Evolutionary conservation across 345 rosid species (phyloP).

Genomic region (Microcos paniculata): DNA sequence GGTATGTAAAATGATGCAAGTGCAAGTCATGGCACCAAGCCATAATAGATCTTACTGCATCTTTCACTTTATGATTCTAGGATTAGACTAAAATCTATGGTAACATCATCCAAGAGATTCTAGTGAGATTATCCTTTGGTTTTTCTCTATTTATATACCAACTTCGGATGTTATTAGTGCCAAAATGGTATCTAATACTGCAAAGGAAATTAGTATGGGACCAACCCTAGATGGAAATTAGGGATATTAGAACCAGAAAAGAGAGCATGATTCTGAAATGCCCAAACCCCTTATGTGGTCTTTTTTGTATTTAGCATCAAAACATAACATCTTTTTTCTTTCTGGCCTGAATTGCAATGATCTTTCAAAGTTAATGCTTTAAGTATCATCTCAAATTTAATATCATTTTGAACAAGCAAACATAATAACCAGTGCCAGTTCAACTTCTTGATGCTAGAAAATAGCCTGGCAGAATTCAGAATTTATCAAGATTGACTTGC

Average conservation of each 20-base stretch:
- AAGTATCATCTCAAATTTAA: not conserved
- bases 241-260: not conserved
- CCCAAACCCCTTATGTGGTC: not conserved
- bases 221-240: not conserved
- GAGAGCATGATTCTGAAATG: not conserved
- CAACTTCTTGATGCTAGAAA: not conserved
- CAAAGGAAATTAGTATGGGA: not conserved
- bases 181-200: not conserved
- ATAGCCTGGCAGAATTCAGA: not conserved
- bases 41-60: not conserved
- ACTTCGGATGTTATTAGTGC: not conserved
- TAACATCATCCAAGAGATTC: not conserved
- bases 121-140: not conserved
- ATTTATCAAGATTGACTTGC: not conserved
- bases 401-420: not conserved
- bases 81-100: not conserved
- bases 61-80: not conserved
- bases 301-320: not conserved
- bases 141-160: not conserved
- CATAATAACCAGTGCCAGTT: not conserved
- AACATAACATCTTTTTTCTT: not conserved
- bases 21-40: not conserved
- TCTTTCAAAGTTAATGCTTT: not conserved
- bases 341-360: not conserved
- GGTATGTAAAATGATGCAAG: not conserved